Base-by-base conservation (phyloP, 257 asterid genomes). In the Solanum commersonii region DNA sequence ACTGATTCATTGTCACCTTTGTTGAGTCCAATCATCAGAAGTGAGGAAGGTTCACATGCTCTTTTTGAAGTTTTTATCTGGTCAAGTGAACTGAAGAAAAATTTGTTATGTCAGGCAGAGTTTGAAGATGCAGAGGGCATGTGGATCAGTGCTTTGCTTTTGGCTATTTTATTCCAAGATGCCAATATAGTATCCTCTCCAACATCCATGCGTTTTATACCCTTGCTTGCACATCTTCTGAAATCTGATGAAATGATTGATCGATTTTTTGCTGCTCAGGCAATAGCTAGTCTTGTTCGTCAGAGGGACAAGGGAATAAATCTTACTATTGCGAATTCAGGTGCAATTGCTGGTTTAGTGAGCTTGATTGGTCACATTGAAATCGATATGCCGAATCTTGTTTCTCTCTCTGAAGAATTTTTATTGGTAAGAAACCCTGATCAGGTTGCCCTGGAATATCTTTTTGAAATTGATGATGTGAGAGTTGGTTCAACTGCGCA, bases 181-280 rank as follows among this genome's bases (percentile, higher is more conserved):
- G 84, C 91, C 59, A 88, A 89, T 81, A 88, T 91, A 91, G 93
- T 91, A 88, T 93, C 91, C 81, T 92, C 95, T 79, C 95, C 99
- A 78, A 84, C 87, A 40, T 85, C 95, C 71, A 89, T 93, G 93
- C 91, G 87, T 68, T 91, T 93, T 89, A 91, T 95, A 74, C 92
- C 92, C 65, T 89, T 93, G 52, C 96, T 95, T 88, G 87, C 92
- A 20, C 86, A 82, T 91, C 92, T 95, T 87, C 90, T 95, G 87
- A 93, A 93, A 88, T 94, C 98, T 1, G 96, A 91, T 81, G 95
- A 96, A 93, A 91, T 94, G 90, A 93, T 90, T 27, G 96, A 92
- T 89, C 92, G 91, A 87, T 94, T 87, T 90, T 95, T 96, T 85
- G 96, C 98, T 88, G 98, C 98, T 84, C 99, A 95, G 91, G 98